A percentile compares a stretch with the other conserved stretches of the same genome.
These are phyloP conservation scores for Aspergillus steynii DNA, from an alignment of 495 filamentous ascomycete species.

Conservation along the genomic window DNA sequence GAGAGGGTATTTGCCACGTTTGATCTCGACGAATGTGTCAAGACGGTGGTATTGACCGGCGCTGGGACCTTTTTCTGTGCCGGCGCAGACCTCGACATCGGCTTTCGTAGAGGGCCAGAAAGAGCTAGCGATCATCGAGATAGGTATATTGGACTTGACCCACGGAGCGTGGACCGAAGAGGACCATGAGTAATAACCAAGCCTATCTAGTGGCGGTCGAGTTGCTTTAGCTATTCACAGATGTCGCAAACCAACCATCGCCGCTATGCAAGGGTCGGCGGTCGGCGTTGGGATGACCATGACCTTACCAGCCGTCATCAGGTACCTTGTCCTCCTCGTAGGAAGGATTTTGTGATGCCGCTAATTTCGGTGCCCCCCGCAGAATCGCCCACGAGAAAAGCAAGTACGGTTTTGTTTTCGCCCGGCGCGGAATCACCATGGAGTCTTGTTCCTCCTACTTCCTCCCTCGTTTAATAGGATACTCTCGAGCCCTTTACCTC, in stretches of 20 bases:
- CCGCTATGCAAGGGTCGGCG: conserved; percentile 63
- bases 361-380: not conserved
- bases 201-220: conserved; percentile 29
- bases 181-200: not conserved
- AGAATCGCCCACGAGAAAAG: conserved; percentile 54
- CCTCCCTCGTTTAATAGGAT: conserved; percentile 60
- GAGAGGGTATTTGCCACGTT: conserved; percentile 55
- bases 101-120: conserved; percentile 40
- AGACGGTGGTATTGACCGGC: conserved; percentile 59
- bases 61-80: conserved; percentile 63
- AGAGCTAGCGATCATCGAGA: conserved; percentile 45
- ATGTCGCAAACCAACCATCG: conserved; percentile 66
- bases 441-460: conserved; percentile 66
- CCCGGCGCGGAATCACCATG: conserved; percentile 59
- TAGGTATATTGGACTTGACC: conserved; percentile 31
- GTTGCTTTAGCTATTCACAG: conserved; percentile 59
- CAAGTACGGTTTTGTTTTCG: conserved; percentile 66
- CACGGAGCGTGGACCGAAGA: conserved; percentile 25
- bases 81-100: conserved; percentile 64
- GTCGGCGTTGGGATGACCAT: conserved; percentile 70
- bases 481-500: conserved; percentile 55
- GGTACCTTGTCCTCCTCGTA: conserved; percentile 17
- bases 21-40: conserved; percentile 57
- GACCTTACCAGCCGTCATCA: conserved; percentile 61
- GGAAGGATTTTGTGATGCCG: too few species aligned